These are phyloP conservation scores for Fusarium albosuccineum DNA, from an alignment of 2,329 filamentous ascomycete species.

Conservation along the genomic window DNA sequence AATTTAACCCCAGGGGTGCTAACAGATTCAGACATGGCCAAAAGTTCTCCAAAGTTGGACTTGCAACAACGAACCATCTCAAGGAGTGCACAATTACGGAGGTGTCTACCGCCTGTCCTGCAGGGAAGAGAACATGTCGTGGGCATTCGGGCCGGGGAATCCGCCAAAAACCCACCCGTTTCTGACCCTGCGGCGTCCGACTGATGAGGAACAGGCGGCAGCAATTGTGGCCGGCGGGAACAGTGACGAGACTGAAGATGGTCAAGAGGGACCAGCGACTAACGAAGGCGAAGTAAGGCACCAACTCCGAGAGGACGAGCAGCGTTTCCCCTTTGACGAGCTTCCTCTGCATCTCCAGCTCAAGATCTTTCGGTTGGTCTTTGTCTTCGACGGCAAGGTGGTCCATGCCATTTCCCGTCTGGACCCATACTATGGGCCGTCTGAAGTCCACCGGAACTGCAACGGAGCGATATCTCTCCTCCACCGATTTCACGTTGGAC, in stretches of 20 bases:
- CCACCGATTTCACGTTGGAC: constrained; percentile 57
- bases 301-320: constrained; percentile 28
- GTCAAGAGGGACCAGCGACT: background rate
- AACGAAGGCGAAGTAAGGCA: background rate
- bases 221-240: background rate
- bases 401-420: constrained; percentile 62
- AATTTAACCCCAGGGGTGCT: background rate
- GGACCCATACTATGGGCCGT: constrained; percentile 50
- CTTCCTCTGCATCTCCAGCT: constrained; percentile 50
- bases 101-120: constrained; percentile 31
- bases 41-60: background rate
- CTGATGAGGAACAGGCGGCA: background rate
- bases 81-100: background rate
- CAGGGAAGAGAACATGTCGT: constrained; percentile 40
- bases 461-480: constrained; percentile 41
- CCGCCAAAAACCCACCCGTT: constrained; percentile 27
- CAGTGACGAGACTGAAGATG: background rate
- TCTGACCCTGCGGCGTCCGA: constrained; percentile 20
- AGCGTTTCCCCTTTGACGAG: constrained; percentile 45
- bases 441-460: constrained; percentile 23
- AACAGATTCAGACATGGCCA: constrained; percentile 28
- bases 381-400: constrained; percentile 51
- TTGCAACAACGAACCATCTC: fast-evolving
- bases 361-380: constrained; percentile 52
- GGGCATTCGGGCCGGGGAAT: background rate